A percentile compares a stretch with the other conserved stretches of the same genome.
Evolutionary conservation across 768 basidiomycete genomes (phyloP).

Genomic region (Lactifluus rugatus): DNA sequence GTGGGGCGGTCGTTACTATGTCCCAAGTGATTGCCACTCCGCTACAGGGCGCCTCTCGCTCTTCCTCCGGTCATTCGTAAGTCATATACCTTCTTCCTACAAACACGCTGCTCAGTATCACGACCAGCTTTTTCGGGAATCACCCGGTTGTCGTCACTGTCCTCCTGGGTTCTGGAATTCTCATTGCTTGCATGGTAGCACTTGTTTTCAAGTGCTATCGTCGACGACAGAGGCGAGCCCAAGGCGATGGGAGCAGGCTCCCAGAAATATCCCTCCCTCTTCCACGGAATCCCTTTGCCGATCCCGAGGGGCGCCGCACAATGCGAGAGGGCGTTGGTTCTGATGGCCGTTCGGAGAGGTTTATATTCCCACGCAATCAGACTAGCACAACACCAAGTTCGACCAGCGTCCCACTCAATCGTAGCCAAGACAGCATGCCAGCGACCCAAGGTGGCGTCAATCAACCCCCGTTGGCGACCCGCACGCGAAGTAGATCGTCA

Average conservation of each 20-base stretch:
- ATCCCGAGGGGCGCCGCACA: constrained; percentile 19
- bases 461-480: background rate
- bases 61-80: constrained; percentile 7
- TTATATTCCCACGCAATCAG: background rate
- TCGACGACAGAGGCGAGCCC: constrained; percentile 30
- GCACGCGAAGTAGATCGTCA: background rate
- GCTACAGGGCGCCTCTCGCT: constrained; percentile 15
- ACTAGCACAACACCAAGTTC: background rate
- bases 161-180: constrained; percentile 60
- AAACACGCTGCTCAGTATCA: background rate
- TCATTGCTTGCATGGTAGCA: constrained; percentile 36
- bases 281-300: constrained; percentile 31
- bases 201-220: constrained; percentile 36
- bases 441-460: background rate
- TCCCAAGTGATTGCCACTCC: constrained; percentile 50
- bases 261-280: constrained; percentile 21
- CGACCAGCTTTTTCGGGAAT: constrained; percentile 52
- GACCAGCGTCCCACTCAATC: background rate
- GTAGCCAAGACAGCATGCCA: background rate
- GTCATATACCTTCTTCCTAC: background rate
- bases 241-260: background rate
- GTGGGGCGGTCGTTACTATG: constrained; percentile 37
- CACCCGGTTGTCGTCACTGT: constrained; percentile 61
- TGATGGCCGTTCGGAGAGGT: background rate
- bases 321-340: background rate